A percentile compares a stretch with the other conserved stretches of the same genome.
Conservation (phyloP, 2,329 filamentous ascomycete genomes). For the Fusarium praegraminearum region DNA sequence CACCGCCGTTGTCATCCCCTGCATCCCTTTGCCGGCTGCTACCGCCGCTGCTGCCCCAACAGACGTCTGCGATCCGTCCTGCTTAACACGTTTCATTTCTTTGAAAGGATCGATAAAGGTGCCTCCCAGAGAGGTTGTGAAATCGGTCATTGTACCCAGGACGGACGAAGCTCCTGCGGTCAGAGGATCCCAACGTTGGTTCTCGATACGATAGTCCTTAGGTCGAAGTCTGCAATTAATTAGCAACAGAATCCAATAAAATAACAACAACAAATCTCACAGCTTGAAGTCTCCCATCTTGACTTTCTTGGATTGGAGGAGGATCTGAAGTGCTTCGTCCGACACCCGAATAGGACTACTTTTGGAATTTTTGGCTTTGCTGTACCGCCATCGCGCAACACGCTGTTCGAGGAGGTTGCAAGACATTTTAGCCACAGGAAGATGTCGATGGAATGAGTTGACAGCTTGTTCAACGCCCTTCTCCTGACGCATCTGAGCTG, state of each 20-base stretch:
- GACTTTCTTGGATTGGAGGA: not conserved
- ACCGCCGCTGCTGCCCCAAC: not conserved
- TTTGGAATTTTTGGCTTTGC: not conserved
- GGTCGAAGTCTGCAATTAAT: not conserved
- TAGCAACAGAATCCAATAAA: not conserved
- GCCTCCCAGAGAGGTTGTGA: not conserved
- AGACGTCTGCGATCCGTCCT: not conserved
- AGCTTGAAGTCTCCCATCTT: not conserved
- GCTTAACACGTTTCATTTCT: not conserved
- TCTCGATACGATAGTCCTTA: not conserved
- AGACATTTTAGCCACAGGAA: not conserved
- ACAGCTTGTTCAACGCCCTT: not conserved
- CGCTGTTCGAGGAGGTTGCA: not conserved
- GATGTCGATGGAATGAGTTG: slow-evolving; percentile 9
- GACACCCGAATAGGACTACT: not conserved
- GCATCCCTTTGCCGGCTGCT: not conserved
- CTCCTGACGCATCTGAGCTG: slow-evolving; percentile 13
- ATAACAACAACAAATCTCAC: not conserved
- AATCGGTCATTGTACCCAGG: slow-evolving; percentile 2
- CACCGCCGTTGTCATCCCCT: not conserved
- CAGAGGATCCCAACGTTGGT: slow-evolving; percentile 4
- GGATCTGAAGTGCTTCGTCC: not conserved
- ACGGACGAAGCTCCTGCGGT: not conserved
- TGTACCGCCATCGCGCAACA: not conserved
- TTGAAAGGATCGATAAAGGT: slow-evolving; percentile 9